Percentiles rank a stretch among this genome's conserved stretches.
Evolutionary conservation across 306 rosid species (phyloP).

Genomic region (Arachis hypogaea): DNA sequence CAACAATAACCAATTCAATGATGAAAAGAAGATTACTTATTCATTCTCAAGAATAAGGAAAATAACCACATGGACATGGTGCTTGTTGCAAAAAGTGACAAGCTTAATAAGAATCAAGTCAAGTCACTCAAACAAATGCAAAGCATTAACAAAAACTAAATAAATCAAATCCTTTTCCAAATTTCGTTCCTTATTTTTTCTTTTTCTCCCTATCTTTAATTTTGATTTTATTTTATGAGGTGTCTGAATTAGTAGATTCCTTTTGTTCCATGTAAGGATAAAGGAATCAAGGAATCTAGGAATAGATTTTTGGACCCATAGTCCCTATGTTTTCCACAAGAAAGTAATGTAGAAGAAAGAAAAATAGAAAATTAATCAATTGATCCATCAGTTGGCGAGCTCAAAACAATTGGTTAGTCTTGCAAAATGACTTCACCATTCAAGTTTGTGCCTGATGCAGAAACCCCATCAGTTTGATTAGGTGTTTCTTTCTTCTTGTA

Average conservation of each 20-base stretch:
- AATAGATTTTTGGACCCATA: slow-evolving; percentile 70
- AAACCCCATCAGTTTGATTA: slow-evolving; percentile 61
- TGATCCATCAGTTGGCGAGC: slow-evolving; percentile 40
- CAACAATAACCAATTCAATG: no score
- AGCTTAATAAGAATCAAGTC: no score
- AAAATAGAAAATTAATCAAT: slow-evolving; percentile 28
- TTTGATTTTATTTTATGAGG: slow-evolving; percentile 39
- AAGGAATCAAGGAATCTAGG: slow-evolving; percentile 95
- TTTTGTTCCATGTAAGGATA: slow-evolving; percentile 78
- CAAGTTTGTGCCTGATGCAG: slow-evolving; percentile 52
- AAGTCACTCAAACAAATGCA: no score
- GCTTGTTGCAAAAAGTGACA: no score
- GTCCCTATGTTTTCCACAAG: slow-evolving; percentile 44
- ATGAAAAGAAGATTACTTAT: no score
- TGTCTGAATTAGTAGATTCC: slow-evolving; percentile 74
- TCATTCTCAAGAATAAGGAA: no score
- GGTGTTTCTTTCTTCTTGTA: slow-evolving; percentile 68
- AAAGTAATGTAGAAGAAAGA: slow-evolving; percentile 43
- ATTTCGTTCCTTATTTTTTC: slow-evolving; percentile 2
- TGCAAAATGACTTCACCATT: slow-evolving; percentile 55
- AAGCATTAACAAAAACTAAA: slow-evolving; percentile 44
- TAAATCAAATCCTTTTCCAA: slow-evolving; percentile 36
- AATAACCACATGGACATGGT: no score
- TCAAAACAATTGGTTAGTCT: slow-evolving; percentile 50
- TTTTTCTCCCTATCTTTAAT: not conserved